Percentiles rank a stretch among this genome's conserved stretches.
Evolutionary conservation across 441 rosid species (phyloP).

Genomic region (Rhodomyrtus psidioides): DNA sequence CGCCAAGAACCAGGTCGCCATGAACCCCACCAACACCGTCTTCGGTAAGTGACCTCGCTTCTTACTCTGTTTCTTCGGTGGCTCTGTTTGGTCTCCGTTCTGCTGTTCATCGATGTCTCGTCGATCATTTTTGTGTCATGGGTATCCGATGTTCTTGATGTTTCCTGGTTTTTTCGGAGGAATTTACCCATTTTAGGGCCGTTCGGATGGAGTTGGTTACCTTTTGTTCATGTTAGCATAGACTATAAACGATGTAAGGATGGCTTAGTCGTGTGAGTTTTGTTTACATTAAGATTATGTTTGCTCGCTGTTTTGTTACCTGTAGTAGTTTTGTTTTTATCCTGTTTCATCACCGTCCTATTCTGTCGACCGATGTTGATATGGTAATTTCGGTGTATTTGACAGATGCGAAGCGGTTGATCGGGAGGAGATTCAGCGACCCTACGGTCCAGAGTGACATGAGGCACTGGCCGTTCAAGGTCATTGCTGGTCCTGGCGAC

Average conservation of each 20-base stretch:
- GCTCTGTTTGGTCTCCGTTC: background rate
- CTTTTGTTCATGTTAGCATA: no score
- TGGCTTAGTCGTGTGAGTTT: background rate
- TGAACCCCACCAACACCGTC: conserved; percentile 61
- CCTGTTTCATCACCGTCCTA: background rate
- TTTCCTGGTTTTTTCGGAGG: background rate
- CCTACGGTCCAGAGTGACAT: conserved; percentile 40
- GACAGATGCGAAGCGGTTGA: conserved; percentile 57
- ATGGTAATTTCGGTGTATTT: background rate
- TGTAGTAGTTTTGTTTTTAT: no score
- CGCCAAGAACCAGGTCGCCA: conserved; percentile 63
- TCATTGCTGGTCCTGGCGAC: conserved; percentile 42
- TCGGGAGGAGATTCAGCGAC: conserved; percentile 50
- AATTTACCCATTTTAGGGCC: background rate
- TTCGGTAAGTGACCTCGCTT: conserved; percentile 28
- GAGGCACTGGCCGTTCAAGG: conserved; percentile 54
- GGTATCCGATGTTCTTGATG: background rate
- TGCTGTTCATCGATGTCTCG: background rate
- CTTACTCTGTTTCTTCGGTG: background rate
- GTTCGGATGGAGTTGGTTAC: no score
- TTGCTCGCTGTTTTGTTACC: background rate
- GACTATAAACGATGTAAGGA: background rate
- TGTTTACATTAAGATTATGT: background rate
- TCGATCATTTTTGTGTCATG: background rate
- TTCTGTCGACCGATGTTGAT: background rate